Percentiles rank a stretch among this genome's conserved stretches.
Conservation (phyloP, 1,139 yeast genomes). For the Scheffersomyces titani region DNA sequence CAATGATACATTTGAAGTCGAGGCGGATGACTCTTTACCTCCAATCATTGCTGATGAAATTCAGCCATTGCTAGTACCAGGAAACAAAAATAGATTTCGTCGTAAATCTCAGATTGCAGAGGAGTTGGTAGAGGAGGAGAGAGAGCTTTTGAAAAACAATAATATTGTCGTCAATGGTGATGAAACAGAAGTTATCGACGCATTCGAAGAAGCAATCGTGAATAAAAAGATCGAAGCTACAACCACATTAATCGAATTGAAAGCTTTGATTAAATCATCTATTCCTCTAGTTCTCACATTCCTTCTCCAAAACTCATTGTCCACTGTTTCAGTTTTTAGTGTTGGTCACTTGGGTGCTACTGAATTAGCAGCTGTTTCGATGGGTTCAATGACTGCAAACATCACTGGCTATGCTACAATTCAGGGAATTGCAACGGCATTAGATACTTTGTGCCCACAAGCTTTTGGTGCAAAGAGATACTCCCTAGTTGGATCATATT, state of each 20-base stretch:
- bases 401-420: constrained; percentile 61
- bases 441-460: constrained; percentile 80
- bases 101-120: constrained; percentile 27
- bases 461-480: constrained; percentile 60
- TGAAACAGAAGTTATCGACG: constrained; percentile 28
- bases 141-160: constrained; percentile 35
- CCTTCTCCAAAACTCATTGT: constrained; percentile 54
- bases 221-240: constrained; percentile 27
- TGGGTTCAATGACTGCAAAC: constrained; percentile 65
- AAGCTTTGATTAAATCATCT: constrained; percentile 42
- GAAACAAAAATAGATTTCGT: constrained; percentile 2
- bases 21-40: constrained; percentile 11
- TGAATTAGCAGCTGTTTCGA: constrained; percentile 60
- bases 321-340: constrained; percentile 58
- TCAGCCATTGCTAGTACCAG: constrained; percentile 12
- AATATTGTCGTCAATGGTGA: constrained; percentile 24
- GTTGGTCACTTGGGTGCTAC: constrained; percentile 62
- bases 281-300: constrained; percentile 57
- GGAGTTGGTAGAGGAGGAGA: constrained; percentile 36
- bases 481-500: constrained; percentile 52
- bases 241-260: constrained; percentile 37
- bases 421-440: constrained; percentile 70
- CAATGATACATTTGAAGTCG: constrained; percentile 12
- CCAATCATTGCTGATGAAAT: constrained; percentile 13
- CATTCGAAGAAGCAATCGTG: constrained; percentile 40